Percentiles rank a stretch among this genome's conserved stretches.
These are phyloP conservation scores for Microdochium trichocladiopsis DNA, from an alignment of 2,329 filamentous ascomycete species.

Conservation along the genomic window DNA sequence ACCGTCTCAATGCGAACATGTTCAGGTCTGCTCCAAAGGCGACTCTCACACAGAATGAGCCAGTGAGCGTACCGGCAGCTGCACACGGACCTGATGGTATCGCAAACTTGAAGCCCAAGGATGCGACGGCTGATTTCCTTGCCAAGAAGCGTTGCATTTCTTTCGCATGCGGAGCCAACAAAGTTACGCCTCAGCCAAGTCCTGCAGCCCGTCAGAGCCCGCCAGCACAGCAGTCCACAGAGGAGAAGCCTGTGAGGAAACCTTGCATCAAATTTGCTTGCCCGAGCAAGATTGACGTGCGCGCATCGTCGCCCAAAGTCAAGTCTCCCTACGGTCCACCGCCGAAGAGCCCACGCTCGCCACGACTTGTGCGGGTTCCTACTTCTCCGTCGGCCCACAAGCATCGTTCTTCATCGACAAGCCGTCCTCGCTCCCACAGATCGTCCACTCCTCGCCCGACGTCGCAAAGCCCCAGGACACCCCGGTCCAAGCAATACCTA, in stretches of 20 bases:
- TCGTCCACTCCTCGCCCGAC: conserved; percentile 25
- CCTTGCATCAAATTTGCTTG: conserved; percentile 73
- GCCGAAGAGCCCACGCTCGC: conserved; percentile 1
- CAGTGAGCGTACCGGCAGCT: conserved; percentile 16
- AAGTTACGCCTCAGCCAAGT: conserved; percentile 31
- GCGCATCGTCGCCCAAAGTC: conserved; percentile 27
- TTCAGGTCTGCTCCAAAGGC: conserved; percentile 8
- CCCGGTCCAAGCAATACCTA: conserved; percentile 38
- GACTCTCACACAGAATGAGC: conserved; percentile 13
- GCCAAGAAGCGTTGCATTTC: conserved; percentile 85
- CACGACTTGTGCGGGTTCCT: conserved; percentile 5
- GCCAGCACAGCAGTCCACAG: conserved; percentile 22
- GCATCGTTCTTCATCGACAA: conserved; percentile 19
- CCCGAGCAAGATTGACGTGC: conserved; percentile 41
- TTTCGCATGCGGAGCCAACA: conserved; percentile 75
- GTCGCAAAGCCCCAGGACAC: conserved; percentile 28
- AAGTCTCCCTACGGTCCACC: neutral
- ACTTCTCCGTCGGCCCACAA: conserved; percentile 13
- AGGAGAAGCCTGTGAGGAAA: conserved; percentile 37
- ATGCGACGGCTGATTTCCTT: conserved; percentile 53
- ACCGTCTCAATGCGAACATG: conserved; percentile 25
- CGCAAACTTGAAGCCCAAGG: conserved; percentile 28
- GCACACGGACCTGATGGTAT: conserved; percentile 13
- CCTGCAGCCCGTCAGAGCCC: conserved; percentile 18
- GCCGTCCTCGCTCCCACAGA: conserved; percentile 13